phyloP scores from a whole-genome alignment of 768 basidiomycete species.

The Dacryopinax spathularia region DNA sequence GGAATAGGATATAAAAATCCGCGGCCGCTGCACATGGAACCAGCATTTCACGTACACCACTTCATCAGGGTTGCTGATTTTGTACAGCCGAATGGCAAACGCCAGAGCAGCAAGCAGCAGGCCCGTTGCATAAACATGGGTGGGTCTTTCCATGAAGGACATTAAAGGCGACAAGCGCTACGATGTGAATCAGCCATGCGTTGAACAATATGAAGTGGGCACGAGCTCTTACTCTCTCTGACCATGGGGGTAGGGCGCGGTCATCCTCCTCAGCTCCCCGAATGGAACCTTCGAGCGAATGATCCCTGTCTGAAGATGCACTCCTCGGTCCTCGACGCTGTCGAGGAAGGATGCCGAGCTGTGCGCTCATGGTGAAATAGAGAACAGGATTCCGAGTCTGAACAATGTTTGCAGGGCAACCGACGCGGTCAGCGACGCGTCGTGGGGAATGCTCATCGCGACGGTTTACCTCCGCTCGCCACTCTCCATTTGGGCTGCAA shows the following conservation, averaged over 20 bases:
- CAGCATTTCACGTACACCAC: conserved; percentile 65
- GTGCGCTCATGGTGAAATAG: background rate
- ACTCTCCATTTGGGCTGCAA: too few relatives aligned
- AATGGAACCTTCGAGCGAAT: background rate
- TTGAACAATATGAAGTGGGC: background rate
- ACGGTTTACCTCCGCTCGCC: too few relatives aligned
- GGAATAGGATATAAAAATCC: background rate
- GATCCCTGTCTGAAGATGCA: background rate
- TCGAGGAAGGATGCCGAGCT: background rate
- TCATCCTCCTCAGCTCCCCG: background rate
- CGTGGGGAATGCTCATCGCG: background rate
- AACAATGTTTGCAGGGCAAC: too few relatives aligned
- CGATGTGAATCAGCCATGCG: background rate
- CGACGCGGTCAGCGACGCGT: background rate
- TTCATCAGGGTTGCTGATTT: conserved; percentile 87
- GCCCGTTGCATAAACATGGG: background rate
- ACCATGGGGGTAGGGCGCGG: background rate
- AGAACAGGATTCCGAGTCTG: background rate
- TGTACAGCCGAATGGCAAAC: conserved; percentile 79
- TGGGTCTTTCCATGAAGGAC: background rate
- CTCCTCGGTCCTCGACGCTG: background rate
- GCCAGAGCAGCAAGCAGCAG: conserved; percentile 44
- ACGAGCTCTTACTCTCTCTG: background rate
- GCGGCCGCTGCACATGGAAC: background rate
- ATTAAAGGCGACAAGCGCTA: background rate